Evolutionary conservation across 2,329 filamentous ascomycete species (phyloP).

Genomic region (Leptographium procerum): DNA sequence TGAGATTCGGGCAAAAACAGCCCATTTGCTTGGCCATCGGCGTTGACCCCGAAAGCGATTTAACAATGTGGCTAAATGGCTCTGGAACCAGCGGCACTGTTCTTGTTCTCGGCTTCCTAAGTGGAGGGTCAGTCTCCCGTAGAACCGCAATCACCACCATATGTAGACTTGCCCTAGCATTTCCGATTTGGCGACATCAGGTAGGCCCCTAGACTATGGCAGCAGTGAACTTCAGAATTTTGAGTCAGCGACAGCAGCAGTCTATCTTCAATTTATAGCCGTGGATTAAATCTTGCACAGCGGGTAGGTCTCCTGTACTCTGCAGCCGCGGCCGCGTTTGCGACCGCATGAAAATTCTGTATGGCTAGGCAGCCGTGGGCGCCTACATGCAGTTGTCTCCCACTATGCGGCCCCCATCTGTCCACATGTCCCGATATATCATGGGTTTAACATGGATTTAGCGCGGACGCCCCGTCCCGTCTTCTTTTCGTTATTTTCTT

Average conservation of each 20-base stretch:
- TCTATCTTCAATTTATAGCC: neutral
- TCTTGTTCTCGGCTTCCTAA: neutral
- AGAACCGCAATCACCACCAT: neutral
- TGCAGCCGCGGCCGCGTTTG: neutral
- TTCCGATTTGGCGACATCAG: neutral
- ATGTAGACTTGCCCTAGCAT: neutral
- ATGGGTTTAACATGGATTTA: too few species aligned
- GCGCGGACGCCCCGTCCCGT: too few species aligned
- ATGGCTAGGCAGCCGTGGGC: neutral
- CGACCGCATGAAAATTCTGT: neutral
- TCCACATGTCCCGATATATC: too few species aligned
- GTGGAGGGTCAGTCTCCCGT: neutral
- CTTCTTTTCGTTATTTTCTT: too few species aligned
- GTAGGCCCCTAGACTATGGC: neutral
- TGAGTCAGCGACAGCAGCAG: neutral
- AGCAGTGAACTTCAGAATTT: neutral
- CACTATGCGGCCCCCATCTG: too few species aligned
- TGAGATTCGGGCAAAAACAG: neutral
- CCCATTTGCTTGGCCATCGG: neutral
- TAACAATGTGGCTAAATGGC: neutral
- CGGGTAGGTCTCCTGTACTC: neutral
- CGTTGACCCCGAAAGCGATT: neutral
- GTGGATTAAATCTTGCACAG: too few species aligned
- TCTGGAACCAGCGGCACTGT: neutral
- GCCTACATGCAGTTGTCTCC: too few species aligned